phyloP scores from a whole-genome alignment of 192 early-diverging fungal species.

The Backusella liffmaniae region DNA sequence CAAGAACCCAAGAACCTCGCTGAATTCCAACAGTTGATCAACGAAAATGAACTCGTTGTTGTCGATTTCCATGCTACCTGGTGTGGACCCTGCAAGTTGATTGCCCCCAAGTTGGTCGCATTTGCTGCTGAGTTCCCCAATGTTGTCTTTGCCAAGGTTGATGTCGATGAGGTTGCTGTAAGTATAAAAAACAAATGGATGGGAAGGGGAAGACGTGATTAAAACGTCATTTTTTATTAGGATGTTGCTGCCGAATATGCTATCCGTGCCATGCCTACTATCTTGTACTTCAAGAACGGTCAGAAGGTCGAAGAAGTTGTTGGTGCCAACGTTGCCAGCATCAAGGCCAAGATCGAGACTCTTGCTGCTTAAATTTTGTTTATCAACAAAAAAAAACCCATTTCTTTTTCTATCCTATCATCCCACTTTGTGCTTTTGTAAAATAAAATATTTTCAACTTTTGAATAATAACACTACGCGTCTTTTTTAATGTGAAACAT shows the following conservation, averaged over 20 bases:
- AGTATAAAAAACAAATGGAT: slow-evolving; percentile 16
- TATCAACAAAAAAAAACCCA: too few species aligned
- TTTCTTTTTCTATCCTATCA: background rate
- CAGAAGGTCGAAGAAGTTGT: slow-evolving; percentile 49
- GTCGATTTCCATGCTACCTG: slow-evolving; percentile 82
- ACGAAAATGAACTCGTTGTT: slow-evolving; percentile 36
- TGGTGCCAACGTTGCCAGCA: slow-evolving; percentile 32
- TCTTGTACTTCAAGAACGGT: slow-evolving; percentile 56
- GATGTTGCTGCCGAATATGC: slow-evolving; percentile 42
- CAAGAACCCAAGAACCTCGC: slow-evolving; percentile 25
- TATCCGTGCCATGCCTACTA: slow-evolving; percentile 56
- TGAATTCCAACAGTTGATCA: slow-evolving; percentile 26
- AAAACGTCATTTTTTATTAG: slow-evolving; percentile 5
- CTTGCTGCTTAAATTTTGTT: background rate
- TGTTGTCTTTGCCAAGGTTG: slow-evolving; percentile 76
- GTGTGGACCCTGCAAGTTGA: slow-evolving; percentile 87
- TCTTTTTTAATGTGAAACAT: background rate
- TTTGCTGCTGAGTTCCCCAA: slow-evolving; percentile 51
- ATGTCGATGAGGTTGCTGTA: slow-evolving; percentile 72
- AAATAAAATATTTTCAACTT: background rate
- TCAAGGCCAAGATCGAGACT: slow-evolving; percentile 5
- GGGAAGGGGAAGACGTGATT: background rate
- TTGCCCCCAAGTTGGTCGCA: slow-evolving; percentile 62
- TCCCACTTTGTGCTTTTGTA: background rate
- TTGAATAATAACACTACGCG: background rate